Base-by-base conservation (phyloP, 2,329 filamentous ascomycete genomes). In the Chalara sp. region DNA sequence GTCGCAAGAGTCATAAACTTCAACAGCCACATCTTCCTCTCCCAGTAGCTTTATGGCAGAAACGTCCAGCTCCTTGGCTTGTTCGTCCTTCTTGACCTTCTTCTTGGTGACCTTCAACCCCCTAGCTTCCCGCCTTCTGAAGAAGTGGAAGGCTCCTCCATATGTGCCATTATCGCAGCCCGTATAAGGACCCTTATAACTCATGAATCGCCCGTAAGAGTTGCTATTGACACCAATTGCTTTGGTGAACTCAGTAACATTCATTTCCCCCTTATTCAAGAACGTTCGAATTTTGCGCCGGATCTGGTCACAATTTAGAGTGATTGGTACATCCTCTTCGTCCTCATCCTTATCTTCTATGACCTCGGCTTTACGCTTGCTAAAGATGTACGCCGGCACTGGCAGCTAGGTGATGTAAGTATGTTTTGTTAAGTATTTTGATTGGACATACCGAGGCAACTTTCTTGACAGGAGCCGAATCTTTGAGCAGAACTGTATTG, bases 1-100 rank as follows among this genome's bases (percentile, higher is more conserved):
- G 56, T 82, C 74, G 64, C 79, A 83, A 5, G 74, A 77, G 54
- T 83, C 78, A 59, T 68, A 82, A 32, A 83, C 66, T 1, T 67
- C 64, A 6, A 82, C 76, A 0, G 51, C 58, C 33, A 70, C 68
- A 0, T 63, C 59, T 0, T 70, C 70, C 61, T 83, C 78, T 10
- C 74, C 73, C 0, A 68, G 64, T 0, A 83, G 67, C 6, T 61
- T 47, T 31, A 81, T 62, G 12, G 56, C 64, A 33, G 67, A 65
- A 21, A 78, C 65, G 56, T 77, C 70, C 32, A 57, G 58, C 29
- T 71, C 65, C 39, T 29, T 50, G 35, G 35, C 35, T 10, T 37
- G 11, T 37, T 37, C n/a, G 35, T 10, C 35, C 44, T 60, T 58
- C 57, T 70, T 70, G 35, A 63, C 58, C n/a, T 8, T 8, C 51